phyloP scores from a whole-genome alignment of 2,329 filamentous ascomycete genomes.

The Ceratocystis destructans region DNA sequence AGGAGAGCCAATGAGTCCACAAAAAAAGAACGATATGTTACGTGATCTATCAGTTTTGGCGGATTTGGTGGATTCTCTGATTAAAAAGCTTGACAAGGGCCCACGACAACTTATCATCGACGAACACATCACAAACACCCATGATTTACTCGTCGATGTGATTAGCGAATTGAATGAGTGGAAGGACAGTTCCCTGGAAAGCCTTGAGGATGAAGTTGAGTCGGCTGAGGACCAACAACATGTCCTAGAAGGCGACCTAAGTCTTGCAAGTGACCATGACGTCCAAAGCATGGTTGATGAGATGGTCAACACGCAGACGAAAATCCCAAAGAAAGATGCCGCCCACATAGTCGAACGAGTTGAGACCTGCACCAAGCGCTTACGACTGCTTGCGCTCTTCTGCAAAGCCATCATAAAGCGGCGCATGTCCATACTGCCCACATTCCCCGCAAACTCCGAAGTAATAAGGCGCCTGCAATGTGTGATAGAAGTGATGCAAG shows the following conservation, averaged over 20 bases:
- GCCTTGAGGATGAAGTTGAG: slow-evolving; percentile 28
- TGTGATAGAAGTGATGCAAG: slow-evolving; percentile 41
- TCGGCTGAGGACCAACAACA: slow-evolving; percentile 43
- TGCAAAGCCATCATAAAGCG: slow-evolving; percentile 59
- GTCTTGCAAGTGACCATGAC: slow-evolving; percentile 25
- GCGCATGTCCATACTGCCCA: slow-evolving; percentile 46
- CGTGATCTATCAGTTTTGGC: neutral
- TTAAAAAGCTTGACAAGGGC: neutral
- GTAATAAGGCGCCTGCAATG: slow-evolving; percentile 39
- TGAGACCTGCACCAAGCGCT: slow-evolving; percentile 46
- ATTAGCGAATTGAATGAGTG: slow-evolving; percentile 3
- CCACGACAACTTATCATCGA: neutral
- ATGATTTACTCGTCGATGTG: slow-evolving; percentile 6
- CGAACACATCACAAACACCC: neutral
- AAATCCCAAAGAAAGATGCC: slow-evolving; percentile 51
- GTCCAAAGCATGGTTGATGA: slow-evolving; percentile 49
- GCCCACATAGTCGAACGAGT: slow-evolving; percentile 51
- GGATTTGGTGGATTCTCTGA: neutral
- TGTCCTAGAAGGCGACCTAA: slow-evolving; percentile 27
- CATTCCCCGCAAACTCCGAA: slow-evolving; percentile 26
- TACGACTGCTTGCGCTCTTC: slow-evolving; percentile 54
- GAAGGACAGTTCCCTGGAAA: slow-evolving; percentile 29
- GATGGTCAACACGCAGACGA: slow-evolving; percentile 47
- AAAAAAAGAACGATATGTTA: neutral
- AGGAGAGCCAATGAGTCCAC: neutral